Base-by-base conservation (phyloP, 2,329 filamentous ascomycete species). In the Fusarium longipes region DNA sequence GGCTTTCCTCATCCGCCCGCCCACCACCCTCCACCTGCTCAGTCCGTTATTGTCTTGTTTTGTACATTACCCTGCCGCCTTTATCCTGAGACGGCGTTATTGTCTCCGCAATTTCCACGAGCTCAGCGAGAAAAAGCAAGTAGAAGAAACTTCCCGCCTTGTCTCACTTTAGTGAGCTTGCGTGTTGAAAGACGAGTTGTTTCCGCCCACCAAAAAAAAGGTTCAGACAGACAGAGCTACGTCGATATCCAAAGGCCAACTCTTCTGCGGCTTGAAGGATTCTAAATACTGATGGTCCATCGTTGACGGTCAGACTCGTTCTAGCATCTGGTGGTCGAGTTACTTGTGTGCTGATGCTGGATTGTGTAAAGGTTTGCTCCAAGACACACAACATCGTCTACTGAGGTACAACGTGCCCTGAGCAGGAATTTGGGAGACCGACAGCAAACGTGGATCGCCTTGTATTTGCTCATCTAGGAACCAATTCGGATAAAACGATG, bases 81-180 rank as follows among this genome's bases (percentile, higher is more conserved):
- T 67, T 66, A 55, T 54, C 57, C 60, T 67, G 50, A 45, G 59
- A 51, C 56, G 43, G 40, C 24, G 52, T 39, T 70, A 24, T 56
- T 57, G 60, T 65, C 65, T 72, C 67, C 63, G 67, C 65, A 65
- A 63, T 71, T 57, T 60, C 68, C 59, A 72, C 71, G 71, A 70
- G 62, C 63, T 57, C 56, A 58, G 49, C 51, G 52, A 68, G 61
- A 62, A 72, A 70, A 71, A 72, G 65, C 63, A 73, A 67, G 50
- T 59, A 57, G 52, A 63, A 52, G 56, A 67, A 70, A 57, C 58
- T 65, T 63, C 60, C 67, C 57, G 68, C 54, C 38, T 57, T 73
- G 71, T 73, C 70, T 73, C 68, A 73, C 57, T 61, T 55, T 59
- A 36, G 51, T 43, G 35, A 59, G 57, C 38, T 45, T 63, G 66